A percentile compares a stretch with the other conserved stretches of the same genome.
phyloP scores from a whole-genome alignment of 495 filamentous ascomycete genomes.

The Penicillium paxilli region DNA sequence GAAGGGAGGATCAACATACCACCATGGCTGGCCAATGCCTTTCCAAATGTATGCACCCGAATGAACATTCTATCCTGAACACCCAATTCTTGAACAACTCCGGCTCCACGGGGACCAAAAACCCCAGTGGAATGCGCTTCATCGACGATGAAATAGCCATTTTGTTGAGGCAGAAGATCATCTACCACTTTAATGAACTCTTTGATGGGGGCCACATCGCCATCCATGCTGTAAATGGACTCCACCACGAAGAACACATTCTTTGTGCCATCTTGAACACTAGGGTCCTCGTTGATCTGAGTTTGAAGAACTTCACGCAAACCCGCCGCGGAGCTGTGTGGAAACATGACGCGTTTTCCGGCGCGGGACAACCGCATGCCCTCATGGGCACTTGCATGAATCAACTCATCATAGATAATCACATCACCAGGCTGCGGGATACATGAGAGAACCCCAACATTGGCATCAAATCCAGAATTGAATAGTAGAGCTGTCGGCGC shows the following conservation, averaged over 20 bases:
- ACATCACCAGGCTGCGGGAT: conserved; percentile 69
- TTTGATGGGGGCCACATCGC: conserved; percentile 65
- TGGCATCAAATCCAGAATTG: conserved; percentile 79
- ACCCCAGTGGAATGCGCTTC: conserved; percentile 77
- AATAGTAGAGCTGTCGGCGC: conserved; percentile 67
- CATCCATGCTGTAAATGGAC: conserved; percentile 84
- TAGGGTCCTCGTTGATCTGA: conserved; percentile 27
- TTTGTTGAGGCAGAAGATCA: conserved; percentile 51
- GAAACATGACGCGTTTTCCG: conserved; percentile 48
- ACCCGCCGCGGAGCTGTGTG: conserved; percentile 57
- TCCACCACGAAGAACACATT: conserved; percentile 69
- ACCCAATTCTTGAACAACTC: conserved; percentile 65
- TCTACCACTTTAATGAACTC: conserved; percentile 60
- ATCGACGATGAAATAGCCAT: conserved; percentile 73
- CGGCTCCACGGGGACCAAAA: conserved; percentile 61
- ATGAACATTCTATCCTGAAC: conserved; percentile 68
- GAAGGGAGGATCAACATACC: conserved; percentile 45
- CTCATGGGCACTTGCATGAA: conserved; percentile 78
- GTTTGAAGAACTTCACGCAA: conserved; percentile 41
- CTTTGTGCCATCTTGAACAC: conserved; percentile 30
- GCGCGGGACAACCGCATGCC: conserved; percentile 72
- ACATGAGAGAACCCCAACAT: conserved; percentile 64
- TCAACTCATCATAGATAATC: conserved; percentile 70
- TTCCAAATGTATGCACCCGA: conserved; percentile 75
- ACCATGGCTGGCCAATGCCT: conserved; percentile 70